Conservation (phyloP, 345 rosid genomes). For the Erucastrum elatum region DNA sequence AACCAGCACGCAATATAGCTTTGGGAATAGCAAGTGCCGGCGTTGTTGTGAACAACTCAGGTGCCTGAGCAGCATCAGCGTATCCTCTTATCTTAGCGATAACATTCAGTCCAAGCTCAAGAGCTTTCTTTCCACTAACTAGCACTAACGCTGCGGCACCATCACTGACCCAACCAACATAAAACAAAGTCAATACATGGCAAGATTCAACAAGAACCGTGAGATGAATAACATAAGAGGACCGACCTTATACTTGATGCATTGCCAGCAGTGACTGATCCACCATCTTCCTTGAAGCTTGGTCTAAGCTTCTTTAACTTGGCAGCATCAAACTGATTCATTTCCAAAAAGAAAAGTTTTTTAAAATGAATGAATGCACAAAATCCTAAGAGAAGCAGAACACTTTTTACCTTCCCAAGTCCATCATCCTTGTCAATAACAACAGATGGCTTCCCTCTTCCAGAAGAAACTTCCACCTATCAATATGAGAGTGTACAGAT, state of each 20-base stretch:
- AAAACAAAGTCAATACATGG: constrained; percentile 12
- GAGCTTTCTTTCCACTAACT: constrained; percentile 84
- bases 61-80: constrained; percentile 98
- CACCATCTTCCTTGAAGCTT: constrained; percentile 82
- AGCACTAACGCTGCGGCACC: constrained; percentile 97
- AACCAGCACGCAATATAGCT: constrained; percentile 79
- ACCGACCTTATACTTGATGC: constrained; percentile 88
- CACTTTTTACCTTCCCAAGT: constrained; percentile 62
- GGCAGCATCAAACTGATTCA: constrained; percentile 69
- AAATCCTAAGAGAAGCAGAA: neutral
- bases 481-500: constrained; percentile 29
- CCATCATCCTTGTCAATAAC: constrained; percentile 82
- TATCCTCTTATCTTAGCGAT: constrained; percentile 83
- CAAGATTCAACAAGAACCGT: neutral
- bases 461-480: constrained; percentile 84
- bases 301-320: constrained; percentile 86
- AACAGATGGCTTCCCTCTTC: constrained; percentile 70
- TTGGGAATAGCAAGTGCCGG: constrained; percentile 94
- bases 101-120: constrained; percentile 74
- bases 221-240: constrained; percentile 9
- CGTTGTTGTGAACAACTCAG: constrained; percentile 82
- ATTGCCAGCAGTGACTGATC: constrained; percentile 95
- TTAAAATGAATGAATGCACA: neutral
- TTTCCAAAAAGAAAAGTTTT: neutral
- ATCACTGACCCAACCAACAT: constrained; percentile 54